Conservation (phyloP, 306 rosid genomes). For the Quercus engelmannii region DNA sequence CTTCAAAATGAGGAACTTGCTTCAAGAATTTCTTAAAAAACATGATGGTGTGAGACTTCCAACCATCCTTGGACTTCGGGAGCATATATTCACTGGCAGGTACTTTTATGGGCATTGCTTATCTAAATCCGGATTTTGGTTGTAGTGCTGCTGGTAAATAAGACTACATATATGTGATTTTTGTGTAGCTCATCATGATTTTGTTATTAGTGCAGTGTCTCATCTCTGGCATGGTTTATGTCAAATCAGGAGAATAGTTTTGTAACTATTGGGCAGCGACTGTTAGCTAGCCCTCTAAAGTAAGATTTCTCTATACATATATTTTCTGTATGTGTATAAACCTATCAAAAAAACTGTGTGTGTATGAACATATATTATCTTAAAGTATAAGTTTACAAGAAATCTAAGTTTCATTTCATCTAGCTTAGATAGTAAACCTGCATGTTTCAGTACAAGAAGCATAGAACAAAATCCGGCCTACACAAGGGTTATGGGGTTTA, state of each 20-base stretch:
- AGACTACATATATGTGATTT: neutral
- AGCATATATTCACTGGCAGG: conserved; percentile 99
- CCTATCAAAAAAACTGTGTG: too few species aligned
- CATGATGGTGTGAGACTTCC: conserved; percentile 72
- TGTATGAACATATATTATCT: too few species aligned
- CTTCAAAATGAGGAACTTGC: conserved; percentile 96
- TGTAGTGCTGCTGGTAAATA: conserved; percentile 16
- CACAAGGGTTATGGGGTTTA: neutral
- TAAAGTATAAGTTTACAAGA: neutral
- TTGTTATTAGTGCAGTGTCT: conserved; percentile 65
- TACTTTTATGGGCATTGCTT: conserved; percentile 25
- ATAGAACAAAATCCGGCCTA: neutral
- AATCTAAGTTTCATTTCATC: neutral
- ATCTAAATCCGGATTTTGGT: conserved; percentile 20
- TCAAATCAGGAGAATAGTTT: conserved; percentile 93
- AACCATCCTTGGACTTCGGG: conserved; percentile 94
- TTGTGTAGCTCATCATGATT: conserved; percentile 10
- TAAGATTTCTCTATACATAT: conserved; percentile 17
- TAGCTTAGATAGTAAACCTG: neutral
- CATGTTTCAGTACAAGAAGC: neutral
- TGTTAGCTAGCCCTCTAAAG: conserved; percentile 89
- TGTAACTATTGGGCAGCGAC: conserved; percentile 94
- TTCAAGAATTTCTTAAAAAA: conserved; percentile 70
- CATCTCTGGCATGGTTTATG: conserved; percentile 99
- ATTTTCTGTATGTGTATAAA: too few species aligned